Base-by-base conservation (phyloP, 2,329 filamentous ascomycete species). In the Alternaria infectoria region DNA sequence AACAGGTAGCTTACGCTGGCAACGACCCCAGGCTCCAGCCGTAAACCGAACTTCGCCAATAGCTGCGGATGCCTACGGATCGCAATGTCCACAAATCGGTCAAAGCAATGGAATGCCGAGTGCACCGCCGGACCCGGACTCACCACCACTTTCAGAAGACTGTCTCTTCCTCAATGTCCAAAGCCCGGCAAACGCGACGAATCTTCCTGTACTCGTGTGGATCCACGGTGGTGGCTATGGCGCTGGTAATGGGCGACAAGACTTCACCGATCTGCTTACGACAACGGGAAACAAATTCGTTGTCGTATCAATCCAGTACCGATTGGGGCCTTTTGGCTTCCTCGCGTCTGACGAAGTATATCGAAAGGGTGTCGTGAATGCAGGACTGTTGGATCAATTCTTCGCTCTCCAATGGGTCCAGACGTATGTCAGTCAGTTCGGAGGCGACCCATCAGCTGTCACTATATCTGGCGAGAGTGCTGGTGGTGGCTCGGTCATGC, bases 321-420 rank as follows among this genome's bases (percentile, higher is more conserved):
- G 85, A 50, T 74, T 84, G 9, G 82, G 81, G 23, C 82, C 82
- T 0, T 83, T 84, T 68, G 82, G 82, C 0, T 84, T 84, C 21
- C 54, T 83, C 6, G 75, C 79, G 32, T 72, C 73, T 0, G 80
- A 78, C 30, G 80, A 83, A 60, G 74, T 82, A 5, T 67, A 63
- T 40, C 61, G 74, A 5, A 75, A 77, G 45, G 81, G 81, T 4
- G 74, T 68, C 1, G 71, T 76, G 15, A 83, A 83, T 63, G 79
- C 79, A 0, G 81, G 80, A 10, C 51, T 83, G 5, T 68, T 81
- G 69, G 86, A 88, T 63, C 85, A 87, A 65, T 74, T 82, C 3
- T 73, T 83, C 12, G 85, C 85, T 0, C 72, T 86, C 9, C 79
- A 86, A 69, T 88, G 86, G 86, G 81, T 85, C 0, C 77, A 84